A percentile compares a stretch with the other conserved stretches of the same genome.
These are phyloP conservation scores for Spathaspora jeffriesii DNA, from an alignment of 1,139 yeast species.

Conservation along the genomic window DNA sequence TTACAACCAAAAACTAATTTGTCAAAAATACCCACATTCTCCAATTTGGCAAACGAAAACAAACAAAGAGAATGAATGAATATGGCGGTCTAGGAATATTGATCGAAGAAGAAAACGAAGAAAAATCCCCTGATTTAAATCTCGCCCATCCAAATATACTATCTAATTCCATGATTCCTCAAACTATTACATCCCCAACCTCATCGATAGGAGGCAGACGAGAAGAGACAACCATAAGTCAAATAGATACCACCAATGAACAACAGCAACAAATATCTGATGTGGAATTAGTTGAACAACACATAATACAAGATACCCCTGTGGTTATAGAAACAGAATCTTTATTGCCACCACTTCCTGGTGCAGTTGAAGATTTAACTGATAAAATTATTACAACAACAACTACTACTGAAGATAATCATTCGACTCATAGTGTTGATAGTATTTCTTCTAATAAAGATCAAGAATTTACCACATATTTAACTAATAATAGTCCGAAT, in stretches of 20 bases:
- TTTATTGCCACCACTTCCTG: constrained; percentile 42
- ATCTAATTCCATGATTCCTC: neutral
- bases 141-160: neutral
- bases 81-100: constrained; percentile 32
- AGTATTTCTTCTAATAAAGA: constrained; percentile 4
- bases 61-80: constrained; percentile 10
- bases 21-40: neutral
- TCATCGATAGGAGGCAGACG: neutral
- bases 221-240: neutral
- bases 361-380: constrained; percentile 14
- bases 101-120: constrained; percentile 23
- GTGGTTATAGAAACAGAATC: constrained; percentile 19
- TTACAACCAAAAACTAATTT: neutral
- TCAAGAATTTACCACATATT: constrained; percentile 14
- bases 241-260: neutral
- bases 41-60: neutral
- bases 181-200: neutral
- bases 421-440: constrained; percentile 6
- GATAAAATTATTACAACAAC: neutral
- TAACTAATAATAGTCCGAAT: constrained; percentile 8
- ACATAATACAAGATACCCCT: neutral
- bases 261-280: neutral
- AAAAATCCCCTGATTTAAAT: neutral
- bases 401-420: constrained; percentile 5
- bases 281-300: neutral